Evolutionary conservation across 164 flowering plant species (phyloP), one percentile per base, ranked within the genome.

Genomic region (Platanus orientalis): DNA sequence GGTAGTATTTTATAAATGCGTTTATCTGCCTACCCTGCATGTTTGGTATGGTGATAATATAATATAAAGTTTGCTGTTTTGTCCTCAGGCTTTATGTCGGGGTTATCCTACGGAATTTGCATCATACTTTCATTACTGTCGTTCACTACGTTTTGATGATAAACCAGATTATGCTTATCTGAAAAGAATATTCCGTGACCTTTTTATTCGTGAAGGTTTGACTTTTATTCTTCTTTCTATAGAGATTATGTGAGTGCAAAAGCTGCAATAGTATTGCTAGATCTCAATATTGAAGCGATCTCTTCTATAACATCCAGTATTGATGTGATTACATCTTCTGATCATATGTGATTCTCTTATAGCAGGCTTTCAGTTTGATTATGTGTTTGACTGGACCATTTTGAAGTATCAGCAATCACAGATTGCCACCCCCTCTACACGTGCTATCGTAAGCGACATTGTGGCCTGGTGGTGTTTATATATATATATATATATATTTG

Each of bases 31-130:
- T 23, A 39, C 1, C 48, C 14, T 32, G 13, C 11, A 26, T 21
- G 3, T 29, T 27, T 7, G 1, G 24, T 44, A 4, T 29, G n/a
- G 44, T 42, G 39, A 26, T 62, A 25, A 7, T 28, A 26, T 75
- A 48, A 78, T 52, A 29, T 27, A 26, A 32, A 56, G 32, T 54
- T 50, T 6, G 11, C 20, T 60, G 16, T 49, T 71, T 67, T 57
- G 44, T 67, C 25, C 4, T 47, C 68, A 94, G 98, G 83, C 89
- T 34, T 71, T 94, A 49, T 91, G 96, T 66, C 88, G 96, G 12
- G 89, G 97, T 55, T 89, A 89, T 71, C 99, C 99, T n/a, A 73
- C 91, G 29, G 99, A 94, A 71, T 94, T 94, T 63, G 96, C 95
- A 26, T 89, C 97, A 3, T 94, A 91, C 74, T 94, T 94, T 67